A percentile compares a stretch with the other conserved stretches of the same genome.
Conservation (phyloP, 2,329 filamentous ascomycete species). For the Sclerotinia borealis region DNA sequence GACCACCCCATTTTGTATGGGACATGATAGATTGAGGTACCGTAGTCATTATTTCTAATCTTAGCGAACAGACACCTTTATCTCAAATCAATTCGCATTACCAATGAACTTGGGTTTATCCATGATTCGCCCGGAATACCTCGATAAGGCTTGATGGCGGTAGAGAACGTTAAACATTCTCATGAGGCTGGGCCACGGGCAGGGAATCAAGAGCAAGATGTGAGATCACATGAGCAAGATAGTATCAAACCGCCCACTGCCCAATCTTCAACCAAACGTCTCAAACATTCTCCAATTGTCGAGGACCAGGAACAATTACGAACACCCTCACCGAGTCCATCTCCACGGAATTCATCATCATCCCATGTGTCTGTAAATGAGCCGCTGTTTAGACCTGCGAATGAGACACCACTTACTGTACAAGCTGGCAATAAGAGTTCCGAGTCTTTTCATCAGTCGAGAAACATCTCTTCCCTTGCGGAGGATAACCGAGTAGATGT, state of each 20-base stretch:
- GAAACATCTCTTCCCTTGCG: background rate
- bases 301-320: background rate
- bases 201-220: background rate
- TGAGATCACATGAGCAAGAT: slow-evolving; percentile 1
- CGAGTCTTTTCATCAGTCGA: slow-evolving; percentile 9
- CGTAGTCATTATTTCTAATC: background rate
- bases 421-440: slow-evolving; percentile 17
- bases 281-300: background rate
- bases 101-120: background rate
- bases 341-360: background rate
- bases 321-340: background rate
- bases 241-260: background rate
- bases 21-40: background rate
- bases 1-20: background rate
- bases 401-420: slow-evolving; percentile 2
- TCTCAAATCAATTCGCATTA: background rate
- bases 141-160: slow-evolving; percentile 1
- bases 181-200: background rate
- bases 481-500: background rate
- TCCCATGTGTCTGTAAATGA: background rate
- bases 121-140: background rate
- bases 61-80: slow-evolving; percentile 2
- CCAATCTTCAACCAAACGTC: background rate
- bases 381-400: background rate
- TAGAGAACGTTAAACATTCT: slow-evolving; percentile 7